A percentile compares a stretch with the other conserved stretches of the same genome.
phyloP scores from a whole-genome alignment of 1,284 basidiomycete species.

The Heterobasidion occidentale region DNA sequence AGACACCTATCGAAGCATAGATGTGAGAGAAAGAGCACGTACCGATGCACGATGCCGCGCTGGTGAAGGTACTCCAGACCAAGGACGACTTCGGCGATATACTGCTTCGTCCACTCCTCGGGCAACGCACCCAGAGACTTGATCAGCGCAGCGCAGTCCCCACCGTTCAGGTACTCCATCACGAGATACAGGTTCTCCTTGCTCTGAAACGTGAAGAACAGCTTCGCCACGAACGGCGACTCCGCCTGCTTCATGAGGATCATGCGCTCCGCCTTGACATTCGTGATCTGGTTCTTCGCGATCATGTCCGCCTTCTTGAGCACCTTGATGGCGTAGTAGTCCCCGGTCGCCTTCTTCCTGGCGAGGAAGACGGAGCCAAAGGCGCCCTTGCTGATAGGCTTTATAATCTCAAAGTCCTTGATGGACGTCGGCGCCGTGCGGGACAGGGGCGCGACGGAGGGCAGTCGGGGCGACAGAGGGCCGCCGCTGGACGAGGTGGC shows the following conservation, averaged over 20 bases:
- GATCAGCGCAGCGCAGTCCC: slow-evolving; percentile 94
- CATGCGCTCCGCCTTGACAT: slow-evolving; percentile 98
- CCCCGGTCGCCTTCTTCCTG: slow-evolving; percentile 96
- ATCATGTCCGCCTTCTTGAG: slow-evolving; percentile 99
- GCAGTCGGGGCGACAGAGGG: slow-evolving; percentile 23
- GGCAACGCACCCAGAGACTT: slow-evolving; percentile 91
- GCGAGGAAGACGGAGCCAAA: slow-evolving; percentile 98
- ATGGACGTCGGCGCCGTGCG: slow-evolving; percentile 87
- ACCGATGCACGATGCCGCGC: slow-evolving; percentile 96
- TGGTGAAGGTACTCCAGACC: slow-evolving; percentile 95
- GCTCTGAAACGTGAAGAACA: slow-evolving; percentile 99
- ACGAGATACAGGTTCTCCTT: slow-evolving; percentile 97
- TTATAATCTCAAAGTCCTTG: slow-evolving; percentile 99
- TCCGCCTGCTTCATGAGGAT: slow-evolving; percentile 99
- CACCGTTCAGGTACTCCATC: slow-evolving; percentile 98
- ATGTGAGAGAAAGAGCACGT: slow-evolving; percentile 1
- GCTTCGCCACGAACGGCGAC: slow-evolving; percentile 97
- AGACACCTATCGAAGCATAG: background rate
- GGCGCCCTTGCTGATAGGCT: slow-evolving; percentile 98
- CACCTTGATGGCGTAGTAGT: slow-evolving; percentile 99
- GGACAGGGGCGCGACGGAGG: slow-evolving; percentile 61
- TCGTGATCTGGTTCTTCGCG: slow-evolving; percentile 99
- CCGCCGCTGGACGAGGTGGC: slow-evolving; percentile 25
- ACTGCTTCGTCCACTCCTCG: slow-evolving; percentile 96
- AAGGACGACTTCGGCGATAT: slow-evolving; percentile 92